Base-by-base conservation (phyloP, 1,284 basidiomycete genomes). In the Papiliotrema fonsecae region DNA sequence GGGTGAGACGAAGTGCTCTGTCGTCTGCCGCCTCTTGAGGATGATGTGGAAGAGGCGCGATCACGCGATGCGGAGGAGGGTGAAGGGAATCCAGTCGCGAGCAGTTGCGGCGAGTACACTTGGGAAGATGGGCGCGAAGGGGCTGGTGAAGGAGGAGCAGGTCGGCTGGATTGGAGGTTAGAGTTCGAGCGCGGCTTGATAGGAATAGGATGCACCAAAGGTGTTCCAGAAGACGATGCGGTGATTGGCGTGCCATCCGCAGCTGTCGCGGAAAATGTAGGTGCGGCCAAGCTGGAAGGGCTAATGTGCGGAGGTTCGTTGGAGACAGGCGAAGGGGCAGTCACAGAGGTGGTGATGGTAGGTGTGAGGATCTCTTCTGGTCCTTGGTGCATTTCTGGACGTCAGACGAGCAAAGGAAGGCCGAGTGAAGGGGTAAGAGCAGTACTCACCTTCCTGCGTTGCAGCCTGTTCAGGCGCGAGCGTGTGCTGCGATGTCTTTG, bases 131-230 rank as follows among this genome's bases (percentile, higher is more conserved):
- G 68, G 1, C 68, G 56, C 10, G 63, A 65, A 14, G 52, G 50
- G 2, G 63, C 64, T 0, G 69, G 69, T 1, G 62, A 65, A 2
- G 63, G 58, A 14, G 69, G 69, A 6, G 69, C 69, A 2, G 67
- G 66, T n/a, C 69, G 60, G 28, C 56, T 54, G 6, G 62, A 61
- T 7, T 59, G 58, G 14, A 70, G 54, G 7, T 56, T 53, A 3
- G 54, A 57, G 25, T 52, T 49, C 6, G 60, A 60, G 21, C 62
- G 58, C 1, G 64, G 54, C 38, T 59, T 58, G 31, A 50, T 40
- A 32, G 52, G 30, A 35, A 38, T 28, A 11, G 51, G 38, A 36
- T 36, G 34, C 27, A 27, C 26, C 30, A 32, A 19, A 13, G 38
- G 34, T 36, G 47, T 34, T 18, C 39, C 31, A 31, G 40, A 35